phyloP scores from a whole-genome alignment of 2,329 filamentous ascomycete genomes.

The Epichloe uncinata region DNA sequence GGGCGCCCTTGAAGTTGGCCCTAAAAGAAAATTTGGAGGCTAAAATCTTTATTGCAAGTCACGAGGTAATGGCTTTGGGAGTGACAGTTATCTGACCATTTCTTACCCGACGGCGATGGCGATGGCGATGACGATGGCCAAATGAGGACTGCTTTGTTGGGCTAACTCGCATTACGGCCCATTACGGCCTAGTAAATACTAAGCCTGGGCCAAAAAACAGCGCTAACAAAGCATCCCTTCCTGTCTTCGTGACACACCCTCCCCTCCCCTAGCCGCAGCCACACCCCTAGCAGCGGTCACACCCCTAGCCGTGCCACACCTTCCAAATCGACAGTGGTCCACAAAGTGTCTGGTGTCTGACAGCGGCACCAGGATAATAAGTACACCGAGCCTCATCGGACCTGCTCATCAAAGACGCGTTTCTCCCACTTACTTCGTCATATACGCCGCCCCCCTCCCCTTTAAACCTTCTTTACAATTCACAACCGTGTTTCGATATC shows the following conservation, averaged over 20 bases:
- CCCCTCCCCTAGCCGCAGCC: background rate
- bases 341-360: conserved; percentile 1
- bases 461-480: background rate
- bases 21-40: too few relatives aligned
- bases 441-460: background rate
- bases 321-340: background rate
- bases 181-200: too few relatives aligned
- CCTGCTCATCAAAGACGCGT: background rate
- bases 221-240: conserved; percentile 1
- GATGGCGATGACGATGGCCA: too few relatives aligned
- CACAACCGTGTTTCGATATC: background rate
- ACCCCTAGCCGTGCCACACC: background rate
- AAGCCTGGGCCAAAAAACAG: too few relatives aligned
- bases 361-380: background rate
- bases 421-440: conserved; percentile 1
- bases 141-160: too few relatives aligned
- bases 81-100: too few relatives aligned
- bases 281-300: background rate
- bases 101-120: too few relatives aligned
- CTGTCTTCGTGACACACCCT: background rate
- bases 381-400: conserved; percentile 7
- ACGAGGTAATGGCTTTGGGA: too few relatives aligned
- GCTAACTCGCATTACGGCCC: too few relatives aligned
- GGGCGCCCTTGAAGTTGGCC: too few relatives aligned
- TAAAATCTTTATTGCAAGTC: too few relatives aligned